phyloP scores from a whole-genome alignment of 257 asterid species.

The Nicotiana otophora region DNA sequence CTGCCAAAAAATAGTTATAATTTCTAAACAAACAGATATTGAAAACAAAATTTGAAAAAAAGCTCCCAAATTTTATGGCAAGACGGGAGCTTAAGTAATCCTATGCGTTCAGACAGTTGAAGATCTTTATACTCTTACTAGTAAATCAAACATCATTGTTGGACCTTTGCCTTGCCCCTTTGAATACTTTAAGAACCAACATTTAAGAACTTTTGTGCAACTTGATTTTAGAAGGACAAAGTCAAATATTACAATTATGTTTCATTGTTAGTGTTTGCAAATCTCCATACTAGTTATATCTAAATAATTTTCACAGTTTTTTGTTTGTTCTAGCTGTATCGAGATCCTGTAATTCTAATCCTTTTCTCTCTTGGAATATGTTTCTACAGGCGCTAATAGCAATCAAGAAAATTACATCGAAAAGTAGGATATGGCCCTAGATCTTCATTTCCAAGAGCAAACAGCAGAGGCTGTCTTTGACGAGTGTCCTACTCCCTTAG shows the following conservation, averaged over 20 bases:
- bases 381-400: conserved; percentile 11
- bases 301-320: background rate
- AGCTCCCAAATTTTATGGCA: too few relatives aligned
- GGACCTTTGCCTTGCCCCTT: background rate
- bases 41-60: too few relatives aligned
- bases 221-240: background rate
- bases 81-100: too few relatives aligned
- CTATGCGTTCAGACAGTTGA: too few relatives aligned
- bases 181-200: background rate
- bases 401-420: background rate
- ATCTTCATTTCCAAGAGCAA: conserved; percentile 2
- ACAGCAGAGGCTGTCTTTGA: background rate
- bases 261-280: background rate
- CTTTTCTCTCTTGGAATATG: background rate
- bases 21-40: too few relatives aligned
- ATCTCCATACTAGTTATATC: background rate
- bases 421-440: conserved; percentile 3
- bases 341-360: background rate
- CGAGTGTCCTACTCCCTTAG: background rate
- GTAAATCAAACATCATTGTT: too few relatives aligned
- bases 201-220: too few relatives aligned
- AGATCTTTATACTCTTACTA: too few relatives aligned
- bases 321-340: too few relatives aligned
- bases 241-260: background rate
- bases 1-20: too few relatives aligned